phyloP scores from a whole-genome alignment of 2,329 filamentous ascomycete species.

The Fusarium sp. region DNA sequence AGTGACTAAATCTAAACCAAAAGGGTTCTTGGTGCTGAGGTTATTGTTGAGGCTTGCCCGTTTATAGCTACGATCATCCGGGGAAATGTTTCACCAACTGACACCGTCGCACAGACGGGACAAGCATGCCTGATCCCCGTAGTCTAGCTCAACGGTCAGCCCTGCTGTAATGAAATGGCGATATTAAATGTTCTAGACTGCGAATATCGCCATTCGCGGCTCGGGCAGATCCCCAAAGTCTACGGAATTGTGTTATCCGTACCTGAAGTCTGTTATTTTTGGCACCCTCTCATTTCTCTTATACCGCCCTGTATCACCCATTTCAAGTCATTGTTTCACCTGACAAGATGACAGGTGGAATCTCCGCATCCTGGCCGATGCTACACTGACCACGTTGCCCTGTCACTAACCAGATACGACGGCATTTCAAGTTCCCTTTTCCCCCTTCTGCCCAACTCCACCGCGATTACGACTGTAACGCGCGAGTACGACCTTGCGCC shows the following conservation, averaged over 20 bases:
- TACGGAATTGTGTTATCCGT: background rate
- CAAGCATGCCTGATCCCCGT: background rate
- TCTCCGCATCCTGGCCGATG: background rate
- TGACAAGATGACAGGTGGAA: background rate
- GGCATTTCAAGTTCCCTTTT: background rate
- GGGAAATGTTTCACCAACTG: background rate
- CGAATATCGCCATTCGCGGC: background rate
- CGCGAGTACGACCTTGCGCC: background rate
- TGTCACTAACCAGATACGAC: background rate
- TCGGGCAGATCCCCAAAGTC: background rate
- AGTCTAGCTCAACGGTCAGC: conserved; percentile 4
- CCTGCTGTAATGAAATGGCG: background rate
- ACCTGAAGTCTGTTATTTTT: background rate
- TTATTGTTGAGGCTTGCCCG: background rate
- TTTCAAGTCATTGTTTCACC: background rate
- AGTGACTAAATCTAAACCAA: background rate
- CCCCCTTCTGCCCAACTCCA: background rate
- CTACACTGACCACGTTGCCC: background rate
- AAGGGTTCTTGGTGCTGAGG: background rate
- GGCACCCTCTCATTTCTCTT: background rate
- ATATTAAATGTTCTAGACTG: background rate
- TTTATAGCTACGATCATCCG: background rate
- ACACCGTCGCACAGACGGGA: background rate
- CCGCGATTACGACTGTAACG: background rate
- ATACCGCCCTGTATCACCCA: background rate